Percentiles rank a stretch among this genome's conserved stretches.
These are phyloP conservation scores for Fusarium nisikadoi DNA, from an alignment of 2,329 filamentous ascomycete species.

Conservation along the genomic window DNA sequence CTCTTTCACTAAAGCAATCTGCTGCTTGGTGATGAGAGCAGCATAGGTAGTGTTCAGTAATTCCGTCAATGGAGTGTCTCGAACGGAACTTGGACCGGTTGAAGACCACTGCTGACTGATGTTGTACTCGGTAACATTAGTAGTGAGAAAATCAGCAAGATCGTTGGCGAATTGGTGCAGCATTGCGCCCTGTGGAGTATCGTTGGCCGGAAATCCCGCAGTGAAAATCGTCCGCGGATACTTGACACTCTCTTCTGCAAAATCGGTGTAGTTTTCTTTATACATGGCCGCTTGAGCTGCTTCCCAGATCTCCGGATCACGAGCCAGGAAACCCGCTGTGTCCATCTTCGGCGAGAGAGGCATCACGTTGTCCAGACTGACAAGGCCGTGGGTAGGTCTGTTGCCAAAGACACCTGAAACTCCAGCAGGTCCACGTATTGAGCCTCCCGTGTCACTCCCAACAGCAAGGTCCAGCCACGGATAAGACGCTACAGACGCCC, in stretches of 20 bases:
- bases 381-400: constrained; percentile 52
- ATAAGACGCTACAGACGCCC: constrained; percentile 53
- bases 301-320: background rate
- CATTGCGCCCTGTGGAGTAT: background rate
- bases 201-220: background rate
- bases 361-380: constrained; percentile 43
- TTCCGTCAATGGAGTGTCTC: background rate
- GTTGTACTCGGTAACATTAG: background rate
- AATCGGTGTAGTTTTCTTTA: background rate
- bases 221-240: background rate
- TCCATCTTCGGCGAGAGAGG: background rate
- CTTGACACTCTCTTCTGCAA: fast-evolving
- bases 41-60: background rate
- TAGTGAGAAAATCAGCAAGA: background rate
- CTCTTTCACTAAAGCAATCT: background rate
- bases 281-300: background rate
- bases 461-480: constrained; percentile 53
- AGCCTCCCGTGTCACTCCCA: constrained; percentile 31
- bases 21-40: background rate
- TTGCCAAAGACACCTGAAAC: constrained; percentile 58
- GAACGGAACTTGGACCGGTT: fast-evolving
- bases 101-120: background rate
- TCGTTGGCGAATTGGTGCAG: background rate
- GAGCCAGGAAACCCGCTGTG: background rate
- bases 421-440: constrained; percentile 57